A percentile compares a stretch with the other conserved stretches of the same genome.
Conservation (phyloP, 257 asterid species). For the Solanum habrochaites region DNA sequence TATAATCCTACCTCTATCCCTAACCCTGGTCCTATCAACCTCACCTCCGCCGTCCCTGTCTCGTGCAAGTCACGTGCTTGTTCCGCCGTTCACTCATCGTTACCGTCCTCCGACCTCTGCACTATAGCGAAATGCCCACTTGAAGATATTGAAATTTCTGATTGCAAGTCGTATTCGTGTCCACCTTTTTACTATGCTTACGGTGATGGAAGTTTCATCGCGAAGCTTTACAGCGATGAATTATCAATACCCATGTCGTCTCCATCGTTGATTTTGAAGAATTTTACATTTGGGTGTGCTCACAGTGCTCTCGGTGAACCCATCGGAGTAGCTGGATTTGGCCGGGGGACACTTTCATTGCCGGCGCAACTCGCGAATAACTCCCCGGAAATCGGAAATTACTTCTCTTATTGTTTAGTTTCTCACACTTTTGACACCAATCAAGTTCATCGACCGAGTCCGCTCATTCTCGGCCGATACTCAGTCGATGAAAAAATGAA, state of each 20-base stretch:
- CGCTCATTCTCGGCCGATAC: constrained; percentile 67
- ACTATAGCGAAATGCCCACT: constrained; percentile 74
- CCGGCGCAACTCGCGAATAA: constrained; percentile 64
- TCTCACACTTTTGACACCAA: constrained; percentile 46
- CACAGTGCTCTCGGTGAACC: constrained; percentile 80
- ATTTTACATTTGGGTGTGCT: constrained; percentile 87
- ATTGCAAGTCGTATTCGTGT: constrained; percentile 41
- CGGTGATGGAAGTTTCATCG: constrained; percentile 88
- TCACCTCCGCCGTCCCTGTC: constrained; percentile 39
- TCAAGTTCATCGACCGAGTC: constrained; percentile 43
- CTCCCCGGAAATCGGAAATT: constrained; percentile 64
- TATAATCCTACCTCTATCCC: constrained; percentile 46
- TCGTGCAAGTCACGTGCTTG: constrained; percentile 67
- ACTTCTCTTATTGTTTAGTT: constrained; percentile 76
- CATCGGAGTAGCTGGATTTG: constrained; percentile 91
- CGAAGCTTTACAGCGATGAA: constrained; percentile 36
- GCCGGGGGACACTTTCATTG: constrained; percentile 68
- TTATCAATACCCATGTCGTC: constrained; percentile 36
- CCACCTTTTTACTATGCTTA: constrained; percentile 91
- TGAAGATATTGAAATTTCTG: constrained; percentile 54
- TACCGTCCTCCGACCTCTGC: constrained; percentile 73
- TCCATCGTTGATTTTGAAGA: constrained; percentile 25
- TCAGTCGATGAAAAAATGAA: constrained; percentile 5
- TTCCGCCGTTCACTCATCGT: constrained; percentile 52
- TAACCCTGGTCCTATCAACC: constrained; percentile 50